These are phyloP conservation scores for Penicillium sp. DNA, from an alignment of 2,329 filamentous ascomycete species.

Conservation along the genomic window DNA sequence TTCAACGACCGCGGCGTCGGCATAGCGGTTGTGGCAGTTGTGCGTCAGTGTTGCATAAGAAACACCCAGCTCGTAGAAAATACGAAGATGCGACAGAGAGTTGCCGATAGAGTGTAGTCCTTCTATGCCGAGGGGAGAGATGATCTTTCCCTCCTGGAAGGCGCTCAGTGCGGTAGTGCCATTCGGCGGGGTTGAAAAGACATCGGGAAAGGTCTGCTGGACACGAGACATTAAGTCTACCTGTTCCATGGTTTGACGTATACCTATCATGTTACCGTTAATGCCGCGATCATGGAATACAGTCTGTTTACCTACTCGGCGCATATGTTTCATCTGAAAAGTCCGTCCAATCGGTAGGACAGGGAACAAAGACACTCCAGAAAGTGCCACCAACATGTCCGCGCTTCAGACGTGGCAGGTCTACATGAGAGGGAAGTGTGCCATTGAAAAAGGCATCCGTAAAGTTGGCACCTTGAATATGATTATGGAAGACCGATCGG, in stretches of 20 bases:
- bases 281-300: neutral
- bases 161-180: conserved; percentile 62
- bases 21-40: conserved; percentile 89
- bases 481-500: conserved; percentile 66
- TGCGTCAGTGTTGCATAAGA: conserved; percentile 88
- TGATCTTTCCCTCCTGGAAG: conserved; percentile 63
- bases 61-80: conserved; percentile 75
- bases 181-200: conserved; percentile 59
- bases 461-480: conserved; percentile 74
- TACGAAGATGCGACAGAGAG: conserved; percentile 63
- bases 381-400: conserved; percentile 77
- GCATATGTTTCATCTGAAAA: conserved; percentile 73
- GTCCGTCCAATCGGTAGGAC: conserved; percentile 69
- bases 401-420: conserved; percentile 70
- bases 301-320: conserved; percentile 48
- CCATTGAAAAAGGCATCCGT: conserved; percentile 72
- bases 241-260: conserved; percentile 37
- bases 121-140: conserved; percentile 79
- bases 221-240: conserved; percentile 38
- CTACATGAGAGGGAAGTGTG: conserved; percentile 68
- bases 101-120: conserved; percentile 94
- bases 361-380: conserved; percentile 83
- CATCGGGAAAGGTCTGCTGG: conserved; percentile 33
- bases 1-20: conserved; percentile 70
- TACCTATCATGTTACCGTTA: conserved; percentile 19